A percentile compares a stretch with the other conserved stretches of the same genome.
These are phyloP conservation scores for Aspergillus fumigatus DNA, from an alignment of 2,329 filamentous ascomycete species.

Conservation along the genomic window DNA sequence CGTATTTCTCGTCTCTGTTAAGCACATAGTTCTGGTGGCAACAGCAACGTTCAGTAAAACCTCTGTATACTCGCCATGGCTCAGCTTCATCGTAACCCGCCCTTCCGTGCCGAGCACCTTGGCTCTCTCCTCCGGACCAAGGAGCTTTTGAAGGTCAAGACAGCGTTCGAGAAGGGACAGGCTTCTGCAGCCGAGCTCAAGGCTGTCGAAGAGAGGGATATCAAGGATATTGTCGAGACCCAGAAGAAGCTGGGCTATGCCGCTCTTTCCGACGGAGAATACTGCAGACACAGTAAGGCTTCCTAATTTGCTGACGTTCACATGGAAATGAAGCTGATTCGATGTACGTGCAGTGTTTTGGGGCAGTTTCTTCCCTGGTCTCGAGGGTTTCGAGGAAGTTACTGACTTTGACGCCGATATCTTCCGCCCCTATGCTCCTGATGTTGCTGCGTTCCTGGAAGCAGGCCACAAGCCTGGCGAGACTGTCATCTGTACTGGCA, in stretches of 20 bases:
- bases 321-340: background rate
- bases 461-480: conserved; percentile 53
- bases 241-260: conserved; percentile 61
- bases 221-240: conserved; percentile 60
- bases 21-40: too few species aligned
- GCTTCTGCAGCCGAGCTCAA: conserved; percentile 53
- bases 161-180: conserved; percentile 53
- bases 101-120: conserved; percentile 69
- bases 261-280: conserved; percentile 66
- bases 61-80: conserved; percentile 22
- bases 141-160: conserved; percentile 56
- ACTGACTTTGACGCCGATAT: conserved; percentile 45
- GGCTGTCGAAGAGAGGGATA: conserved; percentile 60
- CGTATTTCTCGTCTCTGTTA: background rate
- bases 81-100: conserved; percentile 45
- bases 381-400: conserved; percentile 53
- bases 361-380: conserved; percentile 52
- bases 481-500: conserved; percentile 54
- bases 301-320: background rate
- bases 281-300: conserved; percentile 44
- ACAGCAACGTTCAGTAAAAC: background rate
- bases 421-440: conserved; percentile 57
- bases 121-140: conserved; percentile 66
- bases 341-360: conserved; percentile 45
- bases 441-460: conserved; percentile 59